Percentiles rank a stretch among this genome's conserved stretches.
These are phyloP conservation scores for Apiotrichum siamense DNA, from an alignment of 1,284 basidiomycete species.

Conservation along the genomic window DNA sequence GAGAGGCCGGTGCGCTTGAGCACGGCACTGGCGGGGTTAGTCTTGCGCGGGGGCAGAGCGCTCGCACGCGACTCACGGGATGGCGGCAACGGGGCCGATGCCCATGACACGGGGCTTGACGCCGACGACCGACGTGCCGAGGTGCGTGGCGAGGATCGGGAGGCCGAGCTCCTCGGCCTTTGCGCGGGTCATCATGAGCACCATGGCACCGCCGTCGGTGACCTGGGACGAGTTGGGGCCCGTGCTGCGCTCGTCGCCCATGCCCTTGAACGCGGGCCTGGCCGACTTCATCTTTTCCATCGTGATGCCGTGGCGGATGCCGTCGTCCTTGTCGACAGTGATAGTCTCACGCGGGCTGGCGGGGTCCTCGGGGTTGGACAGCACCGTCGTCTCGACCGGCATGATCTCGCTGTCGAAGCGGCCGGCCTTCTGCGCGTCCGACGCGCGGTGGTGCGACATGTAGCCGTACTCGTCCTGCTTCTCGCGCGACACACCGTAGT, in stretches of 20 bases:
- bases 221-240: slow-evolving; percentile 78
- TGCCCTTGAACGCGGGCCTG: slow-evolving; percentile 77
- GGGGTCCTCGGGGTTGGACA: slow-evolving; percentile 22
- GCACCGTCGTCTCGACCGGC: slow-evolving; percentile 58
- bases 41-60: background rate
- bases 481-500: slow-evolving; percentile 65
- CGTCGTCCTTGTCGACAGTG: slow-evolving; percentile 68
- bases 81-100: slow-evolving; percentile 66
- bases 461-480: slow-evolving; percentile 77
- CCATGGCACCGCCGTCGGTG: slow-evolving; percentile 81
- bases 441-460: slow-evolving; percentile 71
- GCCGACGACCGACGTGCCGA: slow-evolving; percentile 67
- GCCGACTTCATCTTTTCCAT: slow-evolving; percentile 63
- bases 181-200: slow-evolving; percentile 75
- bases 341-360: slow-evolving; percentile 49
- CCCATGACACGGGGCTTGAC: slow-evolving; percentile 77
- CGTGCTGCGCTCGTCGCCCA: slow-evolving; percentile 65
- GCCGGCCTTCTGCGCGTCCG: slow-evolving; percentile 57
- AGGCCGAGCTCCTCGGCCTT: slow-evolving; percentile 75
- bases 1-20: slow-evolving; percentile 64
- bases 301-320: slow-evolving; percentile 71
- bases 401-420: slow-evolving; percentile 72
- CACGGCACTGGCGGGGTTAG: slow-evolving; percentile 7
- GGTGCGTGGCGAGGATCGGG: slow-evolving; percentile 67
- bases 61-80: slow-evolving; percentile 49